Conservation (phyloP, 805 yeast species). For the Starmerella sp. region DNA sequence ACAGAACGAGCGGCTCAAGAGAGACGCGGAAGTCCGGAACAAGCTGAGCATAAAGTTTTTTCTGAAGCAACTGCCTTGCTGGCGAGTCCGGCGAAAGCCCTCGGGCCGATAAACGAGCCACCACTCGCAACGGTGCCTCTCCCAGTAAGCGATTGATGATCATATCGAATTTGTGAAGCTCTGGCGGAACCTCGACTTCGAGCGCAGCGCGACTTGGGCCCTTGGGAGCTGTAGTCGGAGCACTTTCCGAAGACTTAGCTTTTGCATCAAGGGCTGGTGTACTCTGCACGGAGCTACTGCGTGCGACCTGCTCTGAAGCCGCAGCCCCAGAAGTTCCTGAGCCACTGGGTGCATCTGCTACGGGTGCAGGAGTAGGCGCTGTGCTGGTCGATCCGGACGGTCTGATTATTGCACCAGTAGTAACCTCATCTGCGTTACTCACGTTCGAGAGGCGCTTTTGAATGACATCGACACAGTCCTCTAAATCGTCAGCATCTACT, state of each 20-base stretch:
- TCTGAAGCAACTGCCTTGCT: constrained; percentile 46
- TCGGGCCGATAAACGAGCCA: constrained; percentile 36
- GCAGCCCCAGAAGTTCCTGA: neutral
- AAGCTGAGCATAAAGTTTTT: constrained; percentile 59
- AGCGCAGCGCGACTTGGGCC: constrained; percentile 19
- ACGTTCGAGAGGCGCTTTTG: constrained; percentile 37
- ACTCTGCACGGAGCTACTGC: neutral
- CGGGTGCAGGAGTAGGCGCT: neutral
- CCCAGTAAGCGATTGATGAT: constrained; percentile 14
- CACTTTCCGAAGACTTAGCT: neutral
- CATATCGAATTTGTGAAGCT: constrained; percentile 6
- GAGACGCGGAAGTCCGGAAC: constrained; percentile 60
- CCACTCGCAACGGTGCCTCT: constrained; percentile 15
- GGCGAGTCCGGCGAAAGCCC: constrained; percentile 39
- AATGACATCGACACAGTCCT: constrained; percentile 59
- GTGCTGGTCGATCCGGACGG: neutral
- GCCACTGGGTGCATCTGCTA: neutral
- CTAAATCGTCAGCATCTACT: constrained; percentile 41
- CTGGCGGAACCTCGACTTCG: constrained; percentile 15
- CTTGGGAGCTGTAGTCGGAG: neutral
- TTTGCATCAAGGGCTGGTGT: neutral
- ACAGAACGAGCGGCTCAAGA: constrained; percentile 67
- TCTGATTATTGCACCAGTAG: neutral
- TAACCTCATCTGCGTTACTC: neutral
- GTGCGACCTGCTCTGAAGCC: too few species aligned